Evolutionary conservation across 441 rosid genomes (phyloP).

Genomic region (Arabidopsis hybrid): DNA sequence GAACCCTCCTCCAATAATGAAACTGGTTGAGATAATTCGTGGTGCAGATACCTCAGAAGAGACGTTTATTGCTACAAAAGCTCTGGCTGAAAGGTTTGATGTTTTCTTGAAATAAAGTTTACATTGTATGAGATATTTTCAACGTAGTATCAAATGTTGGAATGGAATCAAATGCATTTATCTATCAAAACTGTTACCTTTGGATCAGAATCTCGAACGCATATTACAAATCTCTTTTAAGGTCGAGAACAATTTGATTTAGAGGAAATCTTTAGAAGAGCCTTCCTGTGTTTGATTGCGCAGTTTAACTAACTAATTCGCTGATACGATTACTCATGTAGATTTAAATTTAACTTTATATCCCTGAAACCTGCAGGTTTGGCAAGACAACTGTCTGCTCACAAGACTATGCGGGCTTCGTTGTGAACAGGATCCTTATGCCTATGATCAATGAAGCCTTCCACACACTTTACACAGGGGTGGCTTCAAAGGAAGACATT

Average conservation of each 20-base stretch:
- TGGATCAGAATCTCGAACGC: background rate
- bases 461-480: constrained; percentile 77
- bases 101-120: background rate
- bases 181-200: background rate
- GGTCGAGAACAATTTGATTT: background rate
- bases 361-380: constrained; percentile 54
- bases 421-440: constrained; percentile 89
- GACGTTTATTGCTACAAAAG: constrained; percentile 62
- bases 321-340: background rate
- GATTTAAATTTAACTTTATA: background rate
- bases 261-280: background rate
- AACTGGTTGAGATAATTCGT: constrained; percentile 80
- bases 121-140: background rate
- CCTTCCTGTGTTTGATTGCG: background rate
- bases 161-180: background rate
- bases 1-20: constrained; percentile 97
- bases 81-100: constrained; percentile 83
- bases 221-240: background rate
- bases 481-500: constrained; percentile 85
- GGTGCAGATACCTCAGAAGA: constrained; percentile 83
- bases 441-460: constrained; percentile 97
- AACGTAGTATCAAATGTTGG: background rate
- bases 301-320: background rate
- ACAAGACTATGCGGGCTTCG: constrained; percentile 76
- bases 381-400: constrained; percentile 82